Evolutionary conservation across 2,329 filamentous ascomycete species (phyloP).

Genomic region (Fonsecaea multimorphosa): DNA sequence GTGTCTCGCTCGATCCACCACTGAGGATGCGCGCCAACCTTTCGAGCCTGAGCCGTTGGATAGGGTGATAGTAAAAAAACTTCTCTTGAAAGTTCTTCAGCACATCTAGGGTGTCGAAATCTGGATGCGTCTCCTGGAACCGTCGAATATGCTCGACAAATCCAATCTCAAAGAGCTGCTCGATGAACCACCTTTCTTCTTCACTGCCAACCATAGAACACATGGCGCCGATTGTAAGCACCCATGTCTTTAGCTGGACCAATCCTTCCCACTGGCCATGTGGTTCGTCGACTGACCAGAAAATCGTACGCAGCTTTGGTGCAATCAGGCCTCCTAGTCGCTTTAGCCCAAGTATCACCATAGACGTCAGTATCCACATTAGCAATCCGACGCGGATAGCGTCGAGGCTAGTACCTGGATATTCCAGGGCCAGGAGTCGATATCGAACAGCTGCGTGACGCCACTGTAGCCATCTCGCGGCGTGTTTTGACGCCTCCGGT

Average conservation of each 20-base stretch:
- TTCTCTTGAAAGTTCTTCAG: constrained; percentile 33
- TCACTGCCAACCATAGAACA: constrained; percentile 27
- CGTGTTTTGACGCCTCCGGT: constrained; percentile 30
- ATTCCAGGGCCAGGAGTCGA: constrained; percentile 28
- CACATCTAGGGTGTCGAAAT: constrained; percentile 26
- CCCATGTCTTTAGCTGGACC: constrained; percentile 33
- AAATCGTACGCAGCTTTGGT: constrained; percentile 28
- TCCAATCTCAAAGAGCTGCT: constrained; percentile 30
- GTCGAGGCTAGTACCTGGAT: constrained; percentile 26
- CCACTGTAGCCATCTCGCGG: constrained; percentile 36
- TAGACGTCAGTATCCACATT: constrained; percentile 36
- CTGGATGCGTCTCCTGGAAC: constrained; percentile 21
- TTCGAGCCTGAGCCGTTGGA: constrained; percentile 30
- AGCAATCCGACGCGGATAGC: constrained; percentile 30
- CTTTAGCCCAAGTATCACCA: constrained; percentile 33
- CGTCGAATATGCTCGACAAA: constrained; percentile 24
- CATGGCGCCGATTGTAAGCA: constrained; percentile 35
- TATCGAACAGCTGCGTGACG: constrained; percentile 34
- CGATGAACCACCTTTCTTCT: constrained; percentile 34
- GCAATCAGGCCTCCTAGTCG: constrained; percentile 32
- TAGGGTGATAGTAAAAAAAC: constrained; percentile 36
- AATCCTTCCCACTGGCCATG: constrained; percentile 24
- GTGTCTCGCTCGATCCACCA: constrained; percentile 8
- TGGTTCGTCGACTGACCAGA: constrained; percentile 21
- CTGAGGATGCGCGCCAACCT: constrained; percentile 26